Evolutionary conservation across 352 stramenopile species (phyloP), one percentile per base, ranked within the genome.

Genomic region (Phytophthora citricola): DNA sequence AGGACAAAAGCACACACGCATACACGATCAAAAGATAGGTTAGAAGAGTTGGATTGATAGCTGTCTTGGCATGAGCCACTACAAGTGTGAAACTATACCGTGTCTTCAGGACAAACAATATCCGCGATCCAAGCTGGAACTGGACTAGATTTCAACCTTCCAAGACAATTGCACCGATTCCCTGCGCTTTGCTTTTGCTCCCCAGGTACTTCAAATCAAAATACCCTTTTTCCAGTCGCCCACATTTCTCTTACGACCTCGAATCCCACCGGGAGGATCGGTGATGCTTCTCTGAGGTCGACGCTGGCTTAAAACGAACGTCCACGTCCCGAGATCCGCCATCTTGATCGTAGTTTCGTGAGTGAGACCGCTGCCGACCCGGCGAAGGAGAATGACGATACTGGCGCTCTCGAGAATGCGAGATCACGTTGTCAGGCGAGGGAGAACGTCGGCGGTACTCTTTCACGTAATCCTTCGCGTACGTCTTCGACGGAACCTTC

Each of bases 221-320:
- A 41, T 17, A 43, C 36, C 20, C 7, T 32, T 11, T 38, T 55
- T 39, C 9, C 3, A 32, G 36, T n/a, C 31, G 39, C 27, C 14
- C n/a, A 58, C 32, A 20, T 20, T 17, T 12, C 40, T 17, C 26
- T 77, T 67, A 79, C 29, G 56, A 56, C n/a, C 63, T 54, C 40
- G 62, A 55, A 51, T 79, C 57, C 71, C 71, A 79, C 60, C 71
- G 66, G 9, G 71, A 69, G 5, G 62, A 59, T 51, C 71, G 62
- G 4, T 41, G 71, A 46, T 66, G 57, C 32, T 73, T 75, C 36
- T 75, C 66, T 22, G 58, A 51, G 20, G 53, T 49, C 7, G 55
- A 26, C 40, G 10, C 34, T 54, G 36, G 45, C 45, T 69, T 69
- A 17, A 51, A 58, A 50, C 51, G 69, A 47, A 41, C 50, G 10